Conservation (phyloP, 2,329 filamentous ascomycete species). For the Fusarium udum region DNA sequence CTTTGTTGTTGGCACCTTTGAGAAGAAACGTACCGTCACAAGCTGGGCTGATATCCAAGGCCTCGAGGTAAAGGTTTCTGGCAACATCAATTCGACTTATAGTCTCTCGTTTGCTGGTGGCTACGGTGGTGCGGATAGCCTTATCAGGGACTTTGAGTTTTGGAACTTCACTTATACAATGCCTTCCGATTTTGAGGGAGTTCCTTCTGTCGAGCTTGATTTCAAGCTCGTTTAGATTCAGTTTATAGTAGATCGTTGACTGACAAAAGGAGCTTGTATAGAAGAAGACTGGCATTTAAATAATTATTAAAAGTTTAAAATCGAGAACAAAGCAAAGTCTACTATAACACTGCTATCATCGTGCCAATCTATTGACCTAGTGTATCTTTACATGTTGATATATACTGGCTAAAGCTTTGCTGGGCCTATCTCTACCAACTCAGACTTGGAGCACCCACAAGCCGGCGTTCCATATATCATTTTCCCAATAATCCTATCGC, state of each 20-base stretch:
- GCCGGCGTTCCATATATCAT: background rate
- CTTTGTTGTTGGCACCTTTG: conserved; percentile 59
- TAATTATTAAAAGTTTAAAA: too few relatives aligned
- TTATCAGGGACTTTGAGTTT: conserved; percentile 54
- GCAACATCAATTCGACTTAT: conserved; percentile 56
- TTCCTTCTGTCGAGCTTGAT: background rate
- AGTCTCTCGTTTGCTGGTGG: conserved; percentile 52
- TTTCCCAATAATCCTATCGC: background rate
- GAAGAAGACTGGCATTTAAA: too few relatives aligned
- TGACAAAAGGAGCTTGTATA: too few relatives aligned
- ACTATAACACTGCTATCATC: background rate
- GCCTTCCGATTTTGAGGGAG: conserved; percentile 37
- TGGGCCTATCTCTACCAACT: background rate
- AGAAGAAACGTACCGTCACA: conserved; percentile 53
- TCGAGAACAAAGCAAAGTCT: background rate
- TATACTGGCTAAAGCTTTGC: background rate
- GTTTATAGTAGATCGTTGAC: too few relatives aligned
- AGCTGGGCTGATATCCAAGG: conserved; percentile 61
- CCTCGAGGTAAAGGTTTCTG: conserved; percentile 55
- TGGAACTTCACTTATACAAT: conserved; percentile 58
- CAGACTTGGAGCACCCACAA: background rate
- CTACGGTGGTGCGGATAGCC: conserved; percentile 18
- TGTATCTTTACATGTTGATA: too few relatives aligned
- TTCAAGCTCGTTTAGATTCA: background rate
- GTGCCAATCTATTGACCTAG: background rate